A percentile compares a stretch with the other conserved stretches of the same genome.
These are phyloP conservation scores for Ogataea nitratoaversa DNA, from an alignment of 805 yeast species.

Conservation along the genomic window DNA sequence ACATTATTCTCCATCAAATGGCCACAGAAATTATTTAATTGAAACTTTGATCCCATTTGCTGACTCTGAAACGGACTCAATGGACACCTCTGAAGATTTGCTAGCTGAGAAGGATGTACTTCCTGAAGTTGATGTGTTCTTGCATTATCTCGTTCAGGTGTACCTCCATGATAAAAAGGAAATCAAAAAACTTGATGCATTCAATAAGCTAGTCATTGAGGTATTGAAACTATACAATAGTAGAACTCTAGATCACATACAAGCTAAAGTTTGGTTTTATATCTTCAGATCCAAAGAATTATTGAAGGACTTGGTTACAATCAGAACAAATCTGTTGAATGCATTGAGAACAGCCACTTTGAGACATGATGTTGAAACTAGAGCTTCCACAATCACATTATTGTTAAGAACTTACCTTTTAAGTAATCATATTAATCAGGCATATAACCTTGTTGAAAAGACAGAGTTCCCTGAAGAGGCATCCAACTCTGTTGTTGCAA, in stretches of 20 bases:
- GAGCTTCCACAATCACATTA: conserved; percentile 81
- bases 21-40: conserved; percentile 40
- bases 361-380: conserved; percentile 89
- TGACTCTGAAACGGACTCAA: conserved; percentile 30
- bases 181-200: conserved; percentile 43
- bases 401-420: conserved; percentile 75
- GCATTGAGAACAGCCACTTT: conserved; percentile 85
- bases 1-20: conserved; percentile 50
- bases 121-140: conserved; percentile 78
- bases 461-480: conserved; percentile 83
- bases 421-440: conserved; percentile 79
- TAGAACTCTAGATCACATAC: conserved; percentile 78
- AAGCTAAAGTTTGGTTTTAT: conserved; percentile 93
- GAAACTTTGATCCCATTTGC: conserved; percentile 29
- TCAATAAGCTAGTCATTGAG: conserved; percentile 49
- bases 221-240: conserved; percentile 65
- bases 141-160: conserved; percentile 75
- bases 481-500: conserved; percentile 76
- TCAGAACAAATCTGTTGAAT: conserved; percentile 65
- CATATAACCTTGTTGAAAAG: conserved; percentile 84
- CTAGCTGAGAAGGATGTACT: conserved; percentile 37
- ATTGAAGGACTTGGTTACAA: conserved; percentile 43
- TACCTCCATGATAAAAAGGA: conserved; percentile 63
- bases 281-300: conserved; percentile 74
- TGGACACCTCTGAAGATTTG: conserved; percentile 30